Conservation (phyloP, 2,329 filamentous ascomycete genomes). For the Dichotomopilus funicola region DNA sequence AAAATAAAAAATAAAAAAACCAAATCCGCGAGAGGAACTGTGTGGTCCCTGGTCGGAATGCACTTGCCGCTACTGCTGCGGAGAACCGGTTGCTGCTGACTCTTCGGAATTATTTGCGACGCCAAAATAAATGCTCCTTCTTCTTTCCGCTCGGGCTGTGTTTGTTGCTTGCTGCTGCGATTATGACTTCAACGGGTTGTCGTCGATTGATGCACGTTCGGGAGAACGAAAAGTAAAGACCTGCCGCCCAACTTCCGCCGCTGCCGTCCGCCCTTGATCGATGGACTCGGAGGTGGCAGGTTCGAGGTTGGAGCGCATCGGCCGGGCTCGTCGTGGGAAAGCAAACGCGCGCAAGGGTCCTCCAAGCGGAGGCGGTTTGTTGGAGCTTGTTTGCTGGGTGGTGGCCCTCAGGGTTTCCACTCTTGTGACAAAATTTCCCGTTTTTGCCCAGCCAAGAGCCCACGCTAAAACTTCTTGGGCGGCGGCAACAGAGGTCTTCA, state of each 20-base stretch:
- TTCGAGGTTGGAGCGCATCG: conserved; percentile 4
- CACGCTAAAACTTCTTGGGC: background rate
- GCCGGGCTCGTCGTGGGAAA: background rate
- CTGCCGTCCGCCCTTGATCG: background rate
- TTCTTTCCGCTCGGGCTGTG: background rate
- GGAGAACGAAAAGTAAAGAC: background rate
- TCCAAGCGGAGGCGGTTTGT: conserved; percentile 16
- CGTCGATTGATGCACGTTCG: background rate
- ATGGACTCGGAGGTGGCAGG: background rate
- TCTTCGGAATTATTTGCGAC: background rate
- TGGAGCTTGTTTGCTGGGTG: background rate
- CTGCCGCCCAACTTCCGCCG: too few relatives aligned
- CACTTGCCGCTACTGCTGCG: background rate
- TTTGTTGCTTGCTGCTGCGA: background rate
- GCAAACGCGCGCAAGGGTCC: conserved; percentile 9
- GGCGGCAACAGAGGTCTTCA: background rate
- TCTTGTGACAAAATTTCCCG: conserved; percentile 11
- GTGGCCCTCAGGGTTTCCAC: conserved; percentile 8
- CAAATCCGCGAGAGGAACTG: too few relatives aligned
- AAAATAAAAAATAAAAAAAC: too few relatives aligned
- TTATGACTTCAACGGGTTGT: too few relatives aligned
- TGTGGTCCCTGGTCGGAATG: background rate
- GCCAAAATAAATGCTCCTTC: too few relatives aligned
- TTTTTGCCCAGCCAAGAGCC: background rate
- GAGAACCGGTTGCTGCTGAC: background rate